Percentiles rank a stretch among this genome's conserved stretches.
phyloP scores from a whole-genome alignment of 1,284 basidiomycete genomes.

The Golubevia sp. region DNA sequence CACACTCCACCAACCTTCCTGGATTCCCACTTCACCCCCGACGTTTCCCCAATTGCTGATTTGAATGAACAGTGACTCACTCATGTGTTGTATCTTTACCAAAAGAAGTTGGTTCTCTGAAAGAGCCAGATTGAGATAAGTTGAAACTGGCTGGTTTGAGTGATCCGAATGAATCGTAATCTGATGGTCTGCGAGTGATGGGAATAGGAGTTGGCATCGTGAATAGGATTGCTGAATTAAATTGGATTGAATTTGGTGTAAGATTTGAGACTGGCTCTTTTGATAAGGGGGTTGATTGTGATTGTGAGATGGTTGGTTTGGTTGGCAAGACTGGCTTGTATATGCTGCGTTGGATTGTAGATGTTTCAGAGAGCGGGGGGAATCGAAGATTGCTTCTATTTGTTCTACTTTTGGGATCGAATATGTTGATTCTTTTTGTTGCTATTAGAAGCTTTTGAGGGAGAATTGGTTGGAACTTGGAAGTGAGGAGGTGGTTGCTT shows the following conservation, averaged over 20 bases:
- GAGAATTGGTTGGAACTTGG: no score
- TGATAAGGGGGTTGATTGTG: not conserved
- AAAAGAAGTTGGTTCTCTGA: constrained; percentile 7
- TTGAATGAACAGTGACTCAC: not conserved
- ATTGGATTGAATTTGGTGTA: not conserved
- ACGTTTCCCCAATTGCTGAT: constrained; percentile 11
- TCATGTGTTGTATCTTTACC: not conserved
- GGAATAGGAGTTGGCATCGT: constrained; percentile 37
- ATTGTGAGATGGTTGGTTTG: not conserved
- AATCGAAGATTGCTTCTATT: no score
- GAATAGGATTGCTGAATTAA: not conserved
- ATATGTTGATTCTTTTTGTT: no score
- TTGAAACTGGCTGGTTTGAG: constrained; percentile 29
- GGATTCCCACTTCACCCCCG: constrained; percentile 10
- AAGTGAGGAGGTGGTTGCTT: no score
- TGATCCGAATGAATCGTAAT: constrained; percentile 25
- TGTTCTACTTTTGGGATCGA: no score
- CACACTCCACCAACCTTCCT: constrained; percentile 27
- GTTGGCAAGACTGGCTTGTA: no score
- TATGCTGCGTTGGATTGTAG: no score
- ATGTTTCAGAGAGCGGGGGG: no score
- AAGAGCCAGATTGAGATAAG: constrained; percentile 26
- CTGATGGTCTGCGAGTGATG: constrained; percentile 20
- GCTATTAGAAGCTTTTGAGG: no score
- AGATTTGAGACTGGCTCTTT: not conserved